Percentiles rank a stretch among this genome's conserved stretches.
phyloP scores from a whole-genome alignment of 2,329 filamentous ascomycete species.

The Elsinoe batatas region DNA sequence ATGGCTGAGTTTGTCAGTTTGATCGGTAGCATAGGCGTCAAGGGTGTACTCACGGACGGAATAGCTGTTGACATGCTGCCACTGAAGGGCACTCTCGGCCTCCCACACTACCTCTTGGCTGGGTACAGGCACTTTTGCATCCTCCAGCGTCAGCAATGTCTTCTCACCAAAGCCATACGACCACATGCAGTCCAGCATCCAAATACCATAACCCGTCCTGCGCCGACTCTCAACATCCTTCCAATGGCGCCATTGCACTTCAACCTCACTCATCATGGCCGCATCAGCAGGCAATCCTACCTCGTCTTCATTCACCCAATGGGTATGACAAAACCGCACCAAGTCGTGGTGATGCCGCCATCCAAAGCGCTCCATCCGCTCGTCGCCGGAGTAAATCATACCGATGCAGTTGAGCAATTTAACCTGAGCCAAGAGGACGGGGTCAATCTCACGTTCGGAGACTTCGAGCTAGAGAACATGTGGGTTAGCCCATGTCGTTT shows the following conservation, averaged over 20 bases:
- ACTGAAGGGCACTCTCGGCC: slow-evolving; percentile 19
- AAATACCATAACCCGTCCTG: slow-evolving; percentile 20
- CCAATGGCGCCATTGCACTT: slow-evolving; percentile 18
- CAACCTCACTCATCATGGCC: slow-evolving; percentile 1
- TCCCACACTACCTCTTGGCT: slow-evolving; percentile 23
- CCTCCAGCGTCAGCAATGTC: slow-evolving; percentile 15
- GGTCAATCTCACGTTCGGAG: slow-evolving; percentile 13
- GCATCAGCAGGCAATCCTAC: slow-evolving; percentile 7
- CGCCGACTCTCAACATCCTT: slow-evolving; percentile 16
- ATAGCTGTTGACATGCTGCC: slow-evolving; percentile 16
- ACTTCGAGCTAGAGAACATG: slow-evolving; percentile 5
- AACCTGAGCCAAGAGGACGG: slow-evolving; percentile 14
- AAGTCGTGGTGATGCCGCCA: slow-evolving; percentile 13
- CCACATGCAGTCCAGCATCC: slow-evolving; percentile 21
- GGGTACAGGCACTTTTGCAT: slow-evolving; percentile 20
- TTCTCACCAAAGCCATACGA: slow-evolving; percentile 18
- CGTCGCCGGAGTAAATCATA: slow-evolving; percentile 17
- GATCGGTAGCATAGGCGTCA: background rate
- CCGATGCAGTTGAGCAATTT: slow-evolving; percentile 16
- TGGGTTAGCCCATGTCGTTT: background rate
- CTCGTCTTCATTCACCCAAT: slow-evolving; percentile 15
- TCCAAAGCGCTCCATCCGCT: slow-evolving; percentile 14
- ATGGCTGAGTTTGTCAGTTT: slow-evolving; percentile 8
- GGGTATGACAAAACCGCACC: slow-evolving; percentile 13
- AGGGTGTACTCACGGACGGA: slow-evolving; percentile 9